These are phyloP conservation scores for Fusarium mundagurra DNA, from an alignment of 2,329 filamentous ascomycete species.

Conservation along the genomic window DNA sequence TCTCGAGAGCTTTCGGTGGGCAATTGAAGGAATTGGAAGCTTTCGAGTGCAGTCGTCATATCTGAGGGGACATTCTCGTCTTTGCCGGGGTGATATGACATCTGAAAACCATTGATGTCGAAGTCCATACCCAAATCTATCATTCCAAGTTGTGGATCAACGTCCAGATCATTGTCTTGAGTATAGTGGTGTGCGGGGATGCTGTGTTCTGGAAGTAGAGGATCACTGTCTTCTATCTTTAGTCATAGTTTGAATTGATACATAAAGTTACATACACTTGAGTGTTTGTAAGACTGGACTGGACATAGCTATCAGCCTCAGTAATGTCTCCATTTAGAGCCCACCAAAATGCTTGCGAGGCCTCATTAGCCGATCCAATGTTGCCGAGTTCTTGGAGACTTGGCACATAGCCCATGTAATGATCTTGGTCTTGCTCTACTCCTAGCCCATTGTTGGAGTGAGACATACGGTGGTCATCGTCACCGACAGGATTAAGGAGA, in stretches of 20 bases:
- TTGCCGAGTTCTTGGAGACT: fast-evolving
- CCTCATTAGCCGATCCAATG: neutral
- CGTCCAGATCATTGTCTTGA: neutral
- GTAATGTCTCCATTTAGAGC: neutral
- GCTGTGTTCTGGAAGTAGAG: neutral
- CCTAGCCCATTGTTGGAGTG: fast-evolving
- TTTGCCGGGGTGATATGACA: neutral
- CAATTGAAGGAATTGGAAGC: neutral
- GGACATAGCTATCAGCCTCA: neutral
- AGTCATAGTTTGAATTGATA: neutral
- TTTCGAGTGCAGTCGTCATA: fast-evolving
- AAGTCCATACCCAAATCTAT: neutral
- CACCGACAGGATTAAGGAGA: neutral
- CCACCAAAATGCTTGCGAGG: neutral
- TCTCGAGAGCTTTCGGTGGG: neutral
- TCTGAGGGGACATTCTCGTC: fast-evolving
- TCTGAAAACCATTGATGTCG: neutral
- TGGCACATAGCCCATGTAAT: fast-evolving
- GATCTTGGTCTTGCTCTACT: neutral
- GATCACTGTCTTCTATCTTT: neutral
- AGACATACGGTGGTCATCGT: neutral
- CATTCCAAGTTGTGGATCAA: neutral
- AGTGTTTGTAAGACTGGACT: neutral
- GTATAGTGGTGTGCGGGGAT: neutral
- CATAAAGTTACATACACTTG: neutral